phyloP scores from a whole-genome alignment of 1,284 basidiomycete genomes.

The Bjerkandera adusta region DNA sequence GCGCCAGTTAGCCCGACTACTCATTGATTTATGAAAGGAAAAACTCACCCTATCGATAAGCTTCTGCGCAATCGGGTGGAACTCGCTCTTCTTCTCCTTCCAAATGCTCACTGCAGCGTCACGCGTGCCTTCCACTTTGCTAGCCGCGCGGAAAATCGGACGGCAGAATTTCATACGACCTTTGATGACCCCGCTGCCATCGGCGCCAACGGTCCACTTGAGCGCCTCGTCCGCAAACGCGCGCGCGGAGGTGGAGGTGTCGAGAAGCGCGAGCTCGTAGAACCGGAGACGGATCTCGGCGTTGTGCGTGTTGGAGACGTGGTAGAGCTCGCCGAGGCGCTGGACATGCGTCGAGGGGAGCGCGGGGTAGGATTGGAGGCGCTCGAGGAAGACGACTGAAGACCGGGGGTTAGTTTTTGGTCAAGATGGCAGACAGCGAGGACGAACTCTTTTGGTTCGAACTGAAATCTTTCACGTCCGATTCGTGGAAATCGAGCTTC shows the following conservation, averaged over 20 bases:
- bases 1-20: not conserved
- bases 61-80: conserved; percentile 76
- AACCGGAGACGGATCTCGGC: conserved; percentile 75
- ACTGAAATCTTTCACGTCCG: conserved; percentile 56
- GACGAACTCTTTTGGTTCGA: conserved; percentile 66
- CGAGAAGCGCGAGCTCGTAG: conserved; percentile 61
- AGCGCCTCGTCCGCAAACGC: conserved; percentile 50
- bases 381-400: conserved; percentile 74
- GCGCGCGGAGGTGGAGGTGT: conserved; percentile 50
- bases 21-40: not conserved
- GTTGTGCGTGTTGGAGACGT: conserved; percentile 51
- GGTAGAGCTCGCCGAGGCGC: conserved; percentile 57
- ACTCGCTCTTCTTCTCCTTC: conserved; percentile 47
- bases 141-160: conserved; percentile 56
- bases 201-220: conserved; percentile 68
- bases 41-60: conserved; percentile 67
- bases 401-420: not conserved
- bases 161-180: conserved; percentile 86
- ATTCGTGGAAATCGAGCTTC: conserved; percentile 41
- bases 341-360: conserved; percentile 55
- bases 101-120: conserved; percentile 64
- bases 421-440: not conserved
- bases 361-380: conserved; percentile 52
- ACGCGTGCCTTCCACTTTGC: conserved; percentile 57
- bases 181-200: conserved; percentile 58